These are phyloP conservation scores for Botrytis elliptica DNA, from an alignment of 2,329 filamentous ascomycete genomes.

Conservation along the genomic window DNA sequence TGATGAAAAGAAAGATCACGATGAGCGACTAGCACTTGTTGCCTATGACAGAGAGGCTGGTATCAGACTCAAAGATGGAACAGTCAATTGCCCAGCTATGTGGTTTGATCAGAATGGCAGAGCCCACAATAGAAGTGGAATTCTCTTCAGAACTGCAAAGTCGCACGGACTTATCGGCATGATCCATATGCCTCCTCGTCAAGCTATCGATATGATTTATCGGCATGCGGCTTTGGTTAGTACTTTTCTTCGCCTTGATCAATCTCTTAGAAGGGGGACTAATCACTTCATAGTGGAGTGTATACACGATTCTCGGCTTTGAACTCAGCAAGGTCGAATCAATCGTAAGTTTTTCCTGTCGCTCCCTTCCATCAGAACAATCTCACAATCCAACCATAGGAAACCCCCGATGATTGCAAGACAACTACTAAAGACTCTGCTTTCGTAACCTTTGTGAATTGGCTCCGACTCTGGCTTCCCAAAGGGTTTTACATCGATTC, in stretches of 20 bases:
- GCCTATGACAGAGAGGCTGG: background rate
- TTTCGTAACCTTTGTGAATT: background rate
- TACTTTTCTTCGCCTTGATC: background rate
- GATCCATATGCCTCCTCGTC: background rate
- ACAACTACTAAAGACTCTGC: background rate
- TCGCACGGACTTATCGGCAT: background rate
- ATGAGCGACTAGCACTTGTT: background rate
- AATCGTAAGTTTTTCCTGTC: background rate
- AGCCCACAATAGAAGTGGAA: background rate
- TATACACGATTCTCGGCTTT: conserved; percentile 1
- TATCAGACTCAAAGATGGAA: background rate
- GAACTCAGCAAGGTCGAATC: background rate
- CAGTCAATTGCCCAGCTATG: background rate
- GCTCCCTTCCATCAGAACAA: background rate
- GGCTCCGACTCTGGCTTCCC: background rate
- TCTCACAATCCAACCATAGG: background rate
- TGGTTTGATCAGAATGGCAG: conserved; percentile 9
- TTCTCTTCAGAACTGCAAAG: background rate
- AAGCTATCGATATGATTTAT: conserved; percentile 11
- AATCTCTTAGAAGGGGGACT: background rate
- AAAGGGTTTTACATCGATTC: background rate
- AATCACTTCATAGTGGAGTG: background rate
- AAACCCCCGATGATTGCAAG: background rate
- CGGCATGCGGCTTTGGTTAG: background rate
- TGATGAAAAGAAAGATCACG: background rate